Evolutionary conservation across 2,329 filamentous ascomycete species (phyloP).

Genomic region (Fusarium sp.): DNA sequence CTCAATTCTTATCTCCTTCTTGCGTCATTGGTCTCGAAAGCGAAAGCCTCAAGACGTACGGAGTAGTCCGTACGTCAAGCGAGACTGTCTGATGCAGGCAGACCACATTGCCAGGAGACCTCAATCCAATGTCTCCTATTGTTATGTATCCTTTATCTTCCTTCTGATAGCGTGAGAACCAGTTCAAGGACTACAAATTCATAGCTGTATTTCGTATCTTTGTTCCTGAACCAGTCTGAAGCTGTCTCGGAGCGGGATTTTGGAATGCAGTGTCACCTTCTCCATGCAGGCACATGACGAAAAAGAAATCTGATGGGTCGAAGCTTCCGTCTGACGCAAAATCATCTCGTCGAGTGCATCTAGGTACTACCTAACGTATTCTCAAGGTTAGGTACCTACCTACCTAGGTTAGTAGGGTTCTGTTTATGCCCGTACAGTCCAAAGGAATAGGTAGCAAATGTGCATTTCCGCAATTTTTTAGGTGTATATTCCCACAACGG

Average conservation of each 20-base stretch:
- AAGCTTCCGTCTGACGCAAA: not conserved
- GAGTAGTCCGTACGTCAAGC: not conserved
- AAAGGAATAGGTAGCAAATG: no score
- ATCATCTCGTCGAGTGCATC: not conserved
- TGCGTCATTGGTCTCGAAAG: not conserved
- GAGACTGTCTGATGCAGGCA: not conserved
- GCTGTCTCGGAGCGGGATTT: not conserved
- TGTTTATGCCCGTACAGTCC: no score
- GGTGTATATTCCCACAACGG: no score
- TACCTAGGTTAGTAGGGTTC: not conserved
- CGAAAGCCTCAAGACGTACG: not conserved
- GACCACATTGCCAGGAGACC: not conserved
- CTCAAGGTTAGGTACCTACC: no score
- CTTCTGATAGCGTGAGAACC: not conserved
- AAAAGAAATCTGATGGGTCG: not conserved
- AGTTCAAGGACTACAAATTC: not conserved
- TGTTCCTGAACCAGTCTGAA: not conserved
- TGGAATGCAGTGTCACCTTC: not conserved
- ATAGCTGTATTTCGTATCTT: not conserved
- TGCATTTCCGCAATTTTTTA: no score
- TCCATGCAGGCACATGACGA: not conserved
- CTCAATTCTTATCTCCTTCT: not conserved
- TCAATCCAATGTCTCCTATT: not conserved
- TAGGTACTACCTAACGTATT: no score
- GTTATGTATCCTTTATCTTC: not conserved